A percentile compares a stretch with the other conserved stretches of the same genome.
These are phyloP conservation scores for Inosperma sp. DNA, from an alignment of 768 basidiomycete genomes.

Conservation along the genomic window DNA sequence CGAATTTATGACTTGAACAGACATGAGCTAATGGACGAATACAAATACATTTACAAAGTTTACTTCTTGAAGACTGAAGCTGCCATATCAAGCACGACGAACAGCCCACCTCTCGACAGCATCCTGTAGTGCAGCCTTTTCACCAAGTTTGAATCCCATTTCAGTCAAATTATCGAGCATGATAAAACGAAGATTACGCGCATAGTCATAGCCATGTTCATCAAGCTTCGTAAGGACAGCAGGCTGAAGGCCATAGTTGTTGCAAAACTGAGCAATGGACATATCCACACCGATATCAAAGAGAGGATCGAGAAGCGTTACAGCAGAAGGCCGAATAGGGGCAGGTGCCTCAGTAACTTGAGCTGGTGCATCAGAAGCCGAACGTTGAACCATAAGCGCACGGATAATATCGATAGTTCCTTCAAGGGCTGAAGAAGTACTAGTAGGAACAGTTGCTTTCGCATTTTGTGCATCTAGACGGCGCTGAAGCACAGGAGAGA, in stretches of 20 bases:
- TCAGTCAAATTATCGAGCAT: not conserved
- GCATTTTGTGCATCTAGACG: slow-evolving; percentile 13
- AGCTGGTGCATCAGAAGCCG: not conserved
- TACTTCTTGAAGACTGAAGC: too few species aligned
- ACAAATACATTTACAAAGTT: too few species aligned
- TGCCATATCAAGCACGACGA: too few species aligned
- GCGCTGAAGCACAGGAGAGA: slow-evolving; percentile 8
- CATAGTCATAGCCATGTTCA: not conserved
- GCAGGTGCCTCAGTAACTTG: not conserved
- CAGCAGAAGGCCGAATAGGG: not conserved
- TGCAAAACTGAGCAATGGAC: not conserved
- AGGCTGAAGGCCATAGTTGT: too few species aligned
- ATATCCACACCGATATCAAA: not conserved
- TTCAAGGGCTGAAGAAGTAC: not conserved
- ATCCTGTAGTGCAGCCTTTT: too few species aligned
- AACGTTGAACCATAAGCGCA: not conserved
- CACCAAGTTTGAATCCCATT: too few species aligned
- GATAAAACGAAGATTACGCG: not conserved
- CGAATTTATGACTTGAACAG: too few species aligned
- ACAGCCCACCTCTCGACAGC: too few species aligned
- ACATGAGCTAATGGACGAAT: too few species aligned
- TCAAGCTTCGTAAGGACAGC: not conserved
- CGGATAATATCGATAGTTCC: not conserved
- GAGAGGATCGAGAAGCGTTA: not conserved
- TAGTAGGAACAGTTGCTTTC: slow-evolving; percentile 6